Base-by-base conservation (phyloP, 352 stramenopile genomes). In the Vaucheria bursata region DNA sequence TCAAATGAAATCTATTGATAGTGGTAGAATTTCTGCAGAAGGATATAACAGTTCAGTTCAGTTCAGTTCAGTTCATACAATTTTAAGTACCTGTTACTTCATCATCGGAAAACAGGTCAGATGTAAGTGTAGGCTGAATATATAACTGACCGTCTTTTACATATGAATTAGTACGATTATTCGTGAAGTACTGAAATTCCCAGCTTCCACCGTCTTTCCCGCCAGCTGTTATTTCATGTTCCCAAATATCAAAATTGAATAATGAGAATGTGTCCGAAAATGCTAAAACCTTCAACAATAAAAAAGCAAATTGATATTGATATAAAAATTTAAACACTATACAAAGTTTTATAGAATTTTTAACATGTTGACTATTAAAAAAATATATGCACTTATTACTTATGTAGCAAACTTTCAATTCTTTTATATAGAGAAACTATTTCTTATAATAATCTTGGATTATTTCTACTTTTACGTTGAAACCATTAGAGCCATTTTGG, bases 111-210 rank as follows among this genome's bases (percentile, higher is more conserved):
- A 73, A 39, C 0, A 75, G 37, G 6, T 84, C 78, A 29, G 70
- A 67, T 31, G 80, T 85, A 3, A 85, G 77, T 35, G 80, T 85
- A 0, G 80, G 80, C 72, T 85, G 77, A 36, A 85, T 70, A 53
- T 84, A 79, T 6, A 85, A 73, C 77, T 77, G 73, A 1, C 80
- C 77, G 25, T 85, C 72, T 5, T 85, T 49, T 18, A 85, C 80
- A 73, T 74, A 85, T 29, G 50, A 74, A 67, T 85, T 85, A 18
- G 68, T 84, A 25, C 80, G 49, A 64, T 85, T 85, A 78, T 85
- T 85, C n/a, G 36, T 75, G 69, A 72, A 71, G 36, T 75, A 71
- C 40, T 72, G 59, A 5, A 34, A 18, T 69, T 34, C 5, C 59
- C 59, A 69, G 70, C 84, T 85, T 18, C 70, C 79, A 37, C 79